A percentile compares a stretch with the other conserved stretches of the same genome.
These are phyloP conservation scores for Sonneratia caseolaris DNA, from an alignment of 345 rosid genomes.

Conservation along the genomic window DNA sequence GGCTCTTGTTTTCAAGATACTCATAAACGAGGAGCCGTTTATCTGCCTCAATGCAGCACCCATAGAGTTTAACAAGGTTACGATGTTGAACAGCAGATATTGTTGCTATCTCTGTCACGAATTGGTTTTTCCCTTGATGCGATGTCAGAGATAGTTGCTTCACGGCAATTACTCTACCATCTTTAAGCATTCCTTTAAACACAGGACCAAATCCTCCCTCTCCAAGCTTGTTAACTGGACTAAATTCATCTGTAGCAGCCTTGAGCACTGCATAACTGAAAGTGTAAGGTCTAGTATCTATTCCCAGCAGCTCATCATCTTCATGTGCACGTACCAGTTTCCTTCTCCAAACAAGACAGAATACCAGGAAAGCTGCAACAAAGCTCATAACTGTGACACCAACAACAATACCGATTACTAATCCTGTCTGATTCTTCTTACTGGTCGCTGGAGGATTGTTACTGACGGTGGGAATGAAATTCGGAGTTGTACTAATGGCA, in stretches of 20 bases:
- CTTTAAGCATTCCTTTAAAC: background rate
- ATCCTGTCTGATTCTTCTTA: conserved; percentile 26
- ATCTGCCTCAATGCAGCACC: background rate
- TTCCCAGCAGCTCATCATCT: conserved; percentile 31
- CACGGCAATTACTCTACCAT: background rate
- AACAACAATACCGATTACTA: conserved; percentile 45
- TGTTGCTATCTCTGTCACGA: background rate
- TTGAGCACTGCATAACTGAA: conserved; percentile 53
- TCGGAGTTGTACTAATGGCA: conserved; percentile 60
- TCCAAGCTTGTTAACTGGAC: background rate
- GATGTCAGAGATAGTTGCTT: background rate
- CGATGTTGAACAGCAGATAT: conserved; percentile 1
- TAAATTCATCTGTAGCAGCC: background rate
- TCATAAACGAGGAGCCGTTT: background rate
- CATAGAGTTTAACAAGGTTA: background rate
- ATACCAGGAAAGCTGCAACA: conserved; percentile 20
- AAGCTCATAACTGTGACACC: conserved; percentile 35
- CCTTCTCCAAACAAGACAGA: conserved; percentile 30
- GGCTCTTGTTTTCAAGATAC: no score
- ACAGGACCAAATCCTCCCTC: background rate
- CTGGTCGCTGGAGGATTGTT: conserved; percentile 15
- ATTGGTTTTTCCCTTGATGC: background rate
- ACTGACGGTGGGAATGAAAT: conserved; percentile 53
- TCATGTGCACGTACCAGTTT: background rate
- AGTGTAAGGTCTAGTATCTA: conserved; percentile 49